A percentile compares a stretch with the other conserved stretches of the same genome.
phyloP scores from a whole-genome alignment of 2,329 filamentous ascomycete genomes.

The Colletotrichum spaethianum region DNA sequence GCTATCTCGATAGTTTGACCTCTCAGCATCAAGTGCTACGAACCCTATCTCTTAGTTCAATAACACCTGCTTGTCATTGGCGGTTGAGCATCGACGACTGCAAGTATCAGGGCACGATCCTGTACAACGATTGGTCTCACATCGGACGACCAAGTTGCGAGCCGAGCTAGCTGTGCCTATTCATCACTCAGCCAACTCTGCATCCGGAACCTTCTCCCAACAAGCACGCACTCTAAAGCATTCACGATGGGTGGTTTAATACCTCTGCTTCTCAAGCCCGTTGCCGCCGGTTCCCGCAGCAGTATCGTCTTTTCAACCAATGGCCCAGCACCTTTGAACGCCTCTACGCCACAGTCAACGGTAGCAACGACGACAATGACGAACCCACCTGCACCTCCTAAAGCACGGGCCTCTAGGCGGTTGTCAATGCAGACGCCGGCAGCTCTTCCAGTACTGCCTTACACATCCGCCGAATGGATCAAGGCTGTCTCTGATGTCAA shows the following conservation, averaged over 20 bases:
- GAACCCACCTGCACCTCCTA: conserved; percentile 38
- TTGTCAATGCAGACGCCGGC: conserved; percentile 44
- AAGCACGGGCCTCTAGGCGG: conserved; percentile 44
- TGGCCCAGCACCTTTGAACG: conserved; percentile 24
- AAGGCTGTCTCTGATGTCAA: conserved; percentile 67
- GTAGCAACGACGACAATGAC: conserved; percentile 48
- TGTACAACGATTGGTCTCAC: conserved; percentile 25
- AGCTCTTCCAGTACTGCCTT: conserved; percentile 54
- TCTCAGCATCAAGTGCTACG: conserved; percentile 7
- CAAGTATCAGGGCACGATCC: not conserved
- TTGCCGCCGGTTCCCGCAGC: conserved; percentile 39
- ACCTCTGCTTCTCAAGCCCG: conserved; percentile 49
- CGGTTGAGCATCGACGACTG: not conserved
- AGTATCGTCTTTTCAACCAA: conserved; percentile 43
- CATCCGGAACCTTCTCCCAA: not conserved
- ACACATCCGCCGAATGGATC: conserved; percentile 66
- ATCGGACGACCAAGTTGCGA: conserved; percentile 39
- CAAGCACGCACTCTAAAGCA: conserved; percentile 10
- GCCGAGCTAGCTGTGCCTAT: conserved; percentile 9
- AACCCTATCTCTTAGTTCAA: conserved; percentile 11
- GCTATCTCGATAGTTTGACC: not conserved
- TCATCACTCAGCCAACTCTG: conserved; percentile 13
- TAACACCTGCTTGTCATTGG: conserved; percentile 16
- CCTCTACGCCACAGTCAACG: conserved; percentile 27
- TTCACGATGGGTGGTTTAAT: conserved; percentile 50